phyloP scores from a whole-genome alignment of 73 alveolate species.

The Paramecium sonneborni region DNA sequence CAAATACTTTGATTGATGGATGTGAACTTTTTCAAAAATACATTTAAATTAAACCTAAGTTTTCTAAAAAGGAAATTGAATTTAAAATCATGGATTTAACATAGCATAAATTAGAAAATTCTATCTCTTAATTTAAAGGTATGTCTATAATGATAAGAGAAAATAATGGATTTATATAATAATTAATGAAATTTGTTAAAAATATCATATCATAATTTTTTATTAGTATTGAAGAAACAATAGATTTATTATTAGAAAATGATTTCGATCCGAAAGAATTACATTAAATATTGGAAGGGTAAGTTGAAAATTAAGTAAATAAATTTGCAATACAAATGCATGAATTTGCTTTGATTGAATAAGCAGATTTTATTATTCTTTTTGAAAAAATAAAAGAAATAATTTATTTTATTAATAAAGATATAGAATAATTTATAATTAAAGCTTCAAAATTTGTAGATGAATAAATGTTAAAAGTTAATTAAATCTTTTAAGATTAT shows the following conservation, averaged over 20 bases:
- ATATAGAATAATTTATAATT: constrained; percentile 20
- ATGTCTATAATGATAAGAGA: neutral
- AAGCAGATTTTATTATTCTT: constrained; percentile 33
- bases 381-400: constrained; percentile 30
- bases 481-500: neutral
- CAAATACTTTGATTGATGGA: neutral
- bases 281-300: neutral
- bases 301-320: constrained; percentile 17
- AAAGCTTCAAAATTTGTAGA: neutral
- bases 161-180: neutral
- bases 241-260: constrained; percentile 1
- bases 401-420: neutral
- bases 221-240: neutral
- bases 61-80: neutral
- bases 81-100: neutral
- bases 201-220: neutral
- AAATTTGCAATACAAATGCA: neutral
- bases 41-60: neutral
- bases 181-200: constrained; percentile 14
- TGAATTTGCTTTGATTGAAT: constrained; percentile 26
- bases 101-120: neutral
- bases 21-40: neutral
- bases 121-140: neutral
- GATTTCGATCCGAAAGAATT: neutral
- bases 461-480: constrained; percentile 17